Conservation (phyloP, 495 filamentous ascomycete genomes). For the Diplogelasinospora grovesii region DNA sequence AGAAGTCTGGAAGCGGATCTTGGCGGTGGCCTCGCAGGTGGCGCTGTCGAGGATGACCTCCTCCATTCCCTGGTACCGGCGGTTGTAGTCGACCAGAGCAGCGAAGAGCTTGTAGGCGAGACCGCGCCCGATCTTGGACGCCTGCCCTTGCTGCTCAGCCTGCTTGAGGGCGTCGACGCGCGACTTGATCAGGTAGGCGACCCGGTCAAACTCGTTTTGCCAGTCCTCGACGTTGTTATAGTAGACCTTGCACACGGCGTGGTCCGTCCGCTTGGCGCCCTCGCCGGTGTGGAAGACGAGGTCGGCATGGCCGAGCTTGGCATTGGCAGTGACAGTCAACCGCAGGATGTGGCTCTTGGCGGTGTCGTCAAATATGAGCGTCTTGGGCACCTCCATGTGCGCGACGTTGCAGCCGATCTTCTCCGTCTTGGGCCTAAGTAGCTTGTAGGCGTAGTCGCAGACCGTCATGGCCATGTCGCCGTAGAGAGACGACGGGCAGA, state of each 20-base stretch:
- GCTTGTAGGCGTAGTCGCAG: constrained; percentile 59
- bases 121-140: constrained; percentile 57
- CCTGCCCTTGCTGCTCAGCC: constrained; percentile 43
- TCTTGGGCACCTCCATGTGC: constrained; percentile 62
- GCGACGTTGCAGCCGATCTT: constrained; percentile 54
- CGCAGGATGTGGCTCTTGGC: constrained; percentile 46
- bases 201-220: constrained; percentile 48
- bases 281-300: constrained; percentile 37
- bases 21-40: constrained; percentile 63
- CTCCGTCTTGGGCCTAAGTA: constrained; percentile 46
- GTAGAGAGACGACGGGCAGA: constrained; percentile 56
- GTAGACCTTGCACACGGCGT: constrained; percentile 46
- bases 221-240: constrained; percentile 41
- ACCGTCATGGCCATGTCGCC: constrained; percentile 74
- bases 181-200: constrained; percentile 48
- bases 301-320: constrained; percentile 29
- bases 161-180: constrained; percentile 46
- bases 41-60: constrained; percentile 70
- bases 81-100: constrained; percentile 63
- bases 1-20: constrained; percentile 57
- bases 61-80: constrained; percentile 63
- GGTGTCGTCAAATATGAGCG: constrained; percentile 55
- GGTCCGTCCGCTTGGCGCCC: constrained; percentile 36
- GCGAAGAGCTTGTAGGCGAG: constrained; percentile 72
- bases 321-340: constrained; percentile 35